These are phyloP conservation scores for Naganishia onofrii DNA, from an alignment of 768 basidiomycete species.

Conservation along the genomic window DNA sequence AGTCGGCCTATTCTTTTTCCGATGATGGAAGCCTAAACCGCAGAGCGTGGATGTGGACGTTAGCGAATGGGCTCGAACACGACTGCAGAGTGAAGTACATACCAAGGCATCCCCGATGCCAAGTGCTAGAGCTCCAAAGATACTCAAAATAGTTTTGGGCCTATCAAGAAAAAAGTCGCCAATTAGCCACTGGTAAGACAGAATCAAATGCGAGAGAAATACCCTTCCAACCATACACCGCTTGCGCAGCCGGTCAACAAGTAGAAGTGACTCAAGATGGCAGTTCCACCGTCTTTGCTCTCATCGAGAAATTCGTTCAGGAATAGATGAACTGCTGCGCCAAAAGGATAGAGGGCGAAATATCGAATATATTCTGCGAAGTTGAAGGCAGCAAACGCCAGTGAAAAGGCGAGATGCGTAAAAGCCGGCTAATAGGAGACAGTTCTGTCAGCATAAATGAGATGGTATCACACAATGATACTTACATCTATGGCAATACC, in stretches of 20 bases:
- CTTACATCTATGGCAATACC: slow-evolving; percentile 87
- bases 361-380: slow-evolving; percentile 98
- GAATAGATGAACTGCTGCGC: slow-evolving; percentile 87
- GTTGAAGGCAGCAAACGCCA: slow-evolving; percentile 88
- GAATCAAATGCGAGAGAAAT: slow-evolving; percentile 48
- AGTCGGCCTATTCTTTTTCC: slow-evolving; percentile 77
- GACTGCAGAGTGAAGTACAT: slow-evolving; percentile 45
- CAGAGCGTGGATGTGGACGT: not conserved
- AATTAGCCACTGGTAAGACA: not conserved
- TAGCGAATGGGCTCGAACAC: not conserved
- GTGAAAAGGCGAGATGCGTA: slow-evolving; percentile 88
- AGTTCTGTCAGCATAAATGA: not conserved
- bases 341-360: slow-evolving; percentile 96
- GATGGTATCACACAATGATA: slow-evolving; percentile 31
- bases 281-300: slow-evolving; percentile 83
- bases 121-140: slow-evolving; percentile 81
- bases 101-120: slow-evolving; percentile 94
- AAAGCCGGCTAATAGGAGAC: slow-evolving; percentile 74
- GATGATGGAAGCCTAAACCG: slow-evolving; percentile 76
- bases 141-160: slow-evolving; percentile 60
- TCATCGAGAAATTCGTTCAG: slow-evolving; percentile 96
- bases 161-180: slow-evolving; percentile 44
- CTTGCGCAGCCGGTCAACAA: slow-evolving; percentile 91
- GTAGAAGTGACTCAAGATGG: slow-evolving; percentile 96
- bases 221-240: slow-evolving; percentile 93